Evolutionary conservation across 371 early-diverging fungal species (phyloP).

Genomic region (Mucor plumbeus): DNA sequence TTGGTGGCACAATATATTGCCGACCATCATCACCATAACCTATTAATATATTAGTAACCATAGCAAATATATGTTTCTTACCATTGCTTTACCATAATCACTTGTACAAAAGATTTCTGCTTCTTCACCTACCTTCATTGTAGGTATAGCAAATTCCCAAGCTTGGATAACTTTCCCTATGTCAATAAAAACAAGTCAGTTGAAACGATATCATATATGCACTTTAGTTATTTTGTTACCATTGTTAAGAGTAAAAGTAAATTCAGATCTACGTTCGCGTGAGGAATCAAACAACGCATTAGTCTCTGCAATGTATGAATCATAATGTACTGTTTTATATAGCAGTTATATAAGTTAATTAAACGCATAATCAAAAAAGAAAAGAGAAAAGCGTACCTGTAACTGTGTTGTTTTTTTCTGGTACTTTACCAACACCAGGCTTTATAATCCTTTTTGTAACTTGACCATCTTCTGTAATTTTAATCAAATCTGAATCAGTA

Average conservation of each 20-base stretch:
- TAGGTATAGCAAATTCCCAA: slow-evolving; percentile 65
- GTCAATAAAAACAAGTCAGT: background rate
- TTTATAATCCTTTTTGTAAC: slow-evolving; percentile 46
- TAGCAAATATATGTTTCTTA: background rate
- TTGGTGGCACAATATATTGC: slow-evolving; percentile 56
- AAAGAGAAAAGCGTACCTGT: slow-evolving; percentile 20
- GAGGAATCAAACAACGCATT: slow-evolving; percentile 45
- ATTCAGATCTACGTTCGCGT: slow-evolving; percentile 28
- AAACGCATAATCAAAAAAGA: background rate
- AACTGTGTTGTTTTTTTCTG: slow-evolving; percentile 31
- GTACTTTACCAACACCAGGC: slow-evolving; percentile 29
- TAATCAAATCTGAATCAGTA: slow-evolving; percentile 5
- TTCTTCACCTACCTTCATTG: slow-evolving; percentile 65
- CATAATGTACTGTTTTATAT: slow-evolving; percentile 40
- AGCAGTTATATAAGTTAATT: background rate
- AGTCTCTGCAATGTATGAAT: slow-evolving; percentile 28
- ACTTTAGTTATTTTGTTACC: background rate
- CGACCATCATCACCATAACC: slow-evolving; percentile 65
- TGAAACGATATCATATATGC: background rate
- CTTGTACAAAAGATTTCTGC: slow-evolving; percentile 58
- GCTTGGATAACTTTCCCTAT: slow-evolving; percentile 61
- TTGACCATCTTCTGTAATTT: slow-evolving; percentile 39
- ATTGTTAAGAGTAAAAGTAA: slow-evolving; percentile 21
- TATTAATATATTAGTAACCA: slow-evolving; percentile 12
- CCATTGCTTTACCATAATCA: slow-evolving; percentile 54